phyloP scores from a whole-genome alignment of 176 grass and related monocot species.

The Calamus simplicifolius region DNA sequence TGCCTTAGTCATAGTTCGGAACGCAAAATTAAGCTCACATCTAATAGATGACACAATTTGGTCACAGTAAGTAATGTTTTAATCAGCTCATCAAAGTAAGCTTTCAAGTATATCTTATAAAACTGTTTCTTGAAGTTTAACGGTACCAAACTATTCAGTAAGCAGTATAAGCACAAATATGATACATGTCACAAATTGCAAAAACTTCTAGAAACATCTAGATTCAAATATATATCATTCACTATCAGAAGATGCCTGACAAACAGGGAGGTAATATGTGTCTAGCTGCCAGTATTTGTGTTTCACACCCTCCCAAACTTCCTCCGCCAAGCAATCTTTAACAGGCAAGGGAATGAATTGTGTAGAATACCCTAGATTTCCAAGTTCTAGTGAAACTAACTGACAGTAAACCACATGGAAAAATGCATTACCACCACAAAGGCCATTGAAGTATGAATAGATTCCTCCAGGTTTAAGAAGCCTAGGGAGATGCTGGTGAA shows the following conservation, averaged over 20 bases:
- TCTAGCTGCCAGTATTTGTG: conserved; percentile 95
- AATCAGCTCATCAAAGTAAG: too few species aligned
- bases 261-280: conserved; percentile 79
- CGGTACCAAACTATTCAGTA: too few species aligned
- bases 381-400: conserved; percentile 60
- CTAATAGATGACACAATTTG: too few species aligned
- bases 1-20: too few species aligned
- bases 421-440: conserved; percentile 90
- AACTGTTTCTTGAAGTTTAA: too few species aligned
- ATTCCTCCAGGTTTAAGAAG: conserved; percentile 66
- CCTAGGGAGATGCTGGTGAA: conserved; percentile 70
- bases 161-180: too few species aligned
- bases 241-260: conserved; percentile 47
- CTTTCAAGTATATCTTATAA: too few species aligned
- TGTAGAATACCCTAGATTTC: conserved; percentile 59
- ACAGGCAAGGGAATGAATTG: conserved; percentile 87
- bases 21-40: too few species aligned
- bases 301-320: conserved; percentile 72
- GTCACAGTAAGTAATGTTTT: too few species aligned
- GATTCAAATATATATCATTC: conserved; percentile 19
- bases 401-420: conserved; percentile 86
- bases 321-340: conserved; percentile 54
- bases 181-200: too few species aligned
- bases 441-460: conserved; percentile 92
- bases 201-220: too few species aligned